Percentiles rank a stretch among this genome's conserved stretches.
Evolutionary conservation across 768 basidiomycete species (phyloP).

Genomic region (Boletus patriciae): DNA sequence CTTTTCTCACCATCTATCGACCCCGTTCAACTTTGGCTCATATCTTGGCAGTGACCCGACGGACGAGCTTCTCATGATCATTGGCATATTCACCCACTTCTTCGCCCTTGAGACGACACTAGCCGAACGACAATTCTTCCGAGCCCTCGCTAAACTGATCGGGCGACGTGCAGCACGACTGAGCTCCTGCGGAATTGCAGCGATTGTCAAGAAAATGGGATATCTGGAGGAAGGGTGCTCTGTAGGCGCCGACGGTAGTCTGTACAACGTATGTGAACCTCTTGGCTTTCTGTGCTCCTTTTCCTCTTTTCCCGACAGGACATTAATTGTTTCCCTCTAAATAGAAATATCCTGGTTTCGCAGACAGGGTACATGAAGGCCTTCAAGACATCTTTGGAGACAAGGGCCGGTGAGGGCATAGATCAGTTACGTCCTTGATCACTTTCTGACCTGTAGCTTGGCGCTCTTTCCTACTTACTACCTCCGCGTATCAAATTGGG

Average conservation of each 20-base stretch:
- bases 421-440: neutral
- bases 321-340: neutral
- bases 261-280: constrained; percentile 75
- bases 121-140: constrained; percentile 97
- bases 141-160: constrained; percentile 85
- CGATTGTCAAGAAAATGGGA: constrained; percentile 93
- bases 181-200: constrained; percentile 94
- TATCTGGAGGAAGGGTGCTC: constrained; percentile 88
- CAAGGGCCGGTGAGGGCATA: constrained; percentile 72
- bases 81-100: constrained; percentile 97
- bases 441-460: neutral
- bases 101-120: constrained; percentile 95
- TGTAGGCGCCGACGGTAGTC: constrained; percentile 90
- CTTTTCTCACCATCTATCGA: neutral
- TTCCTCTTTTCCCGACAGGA: neutral
- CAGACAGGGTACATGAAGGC: constrained; percentile 90
- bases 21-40: neutral
- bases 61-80: constrained; percentile 94
- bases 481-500: constrained; percentile 67
- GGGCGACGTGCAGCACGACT: constrained; percentile 87
- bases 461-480: constrained; percentile 20
- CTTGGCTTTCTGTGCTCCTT: neutral
- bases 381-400: constrained; percentile 95
- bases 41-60: constrained; percentile 73
- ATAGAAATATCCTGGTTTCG: constrained; percentile 97